These are phyloP conservation scores for Cinnamomum chago DNA, from an alignment of 164 flowering plant species.

Conservation along the genomic window DNA sequence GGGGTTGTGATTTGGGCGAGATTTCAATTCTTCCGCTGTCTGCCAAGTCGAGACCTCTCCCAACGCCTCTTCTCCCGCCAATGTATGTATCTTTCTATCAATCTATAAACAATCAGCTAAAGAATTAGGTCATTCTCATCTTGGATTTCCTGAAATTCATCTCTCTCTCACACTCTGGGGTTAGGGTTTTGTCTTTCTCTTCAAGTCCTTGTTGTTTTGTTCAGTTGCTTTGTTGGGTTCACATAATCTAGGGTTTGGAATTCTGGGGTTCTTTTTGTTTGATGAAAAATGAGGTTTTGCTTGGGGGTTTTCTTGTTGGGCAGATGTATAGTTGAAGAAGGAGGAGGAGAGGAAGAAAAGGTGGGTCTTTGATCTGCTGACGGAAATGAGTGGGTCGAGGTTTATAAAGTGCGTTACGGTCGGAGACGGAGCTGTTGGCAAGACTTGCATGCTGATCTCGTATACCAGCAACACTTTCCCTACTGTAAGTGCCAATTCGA, in stretches of 20 bases:
- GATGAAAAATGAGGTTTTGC: constrained; percentile 8
- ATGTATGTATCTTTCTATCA: constrained; percentile 15
- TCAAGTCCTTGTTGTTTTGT: constrained; percentile 10
- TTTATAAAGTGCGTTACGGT: constrained; percentile 83
- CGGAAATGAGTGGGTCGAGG: constrained; percentile 67
- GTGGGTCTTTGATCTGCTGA: constrained; percentile 2
- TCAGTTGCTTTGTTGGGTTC: not conserved
- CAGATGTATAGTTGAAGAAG: constrained; percentile 24
- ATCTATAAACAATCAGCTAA: not conserved
- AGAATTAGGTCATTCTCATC: not conserved
- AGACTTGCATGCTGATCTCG: constrained; percentile 84
- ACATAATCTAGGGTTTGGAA: not conserved
- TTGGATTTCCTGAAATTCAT: not conserved
- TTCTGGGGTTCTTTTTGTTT: constrained; percentile 5
- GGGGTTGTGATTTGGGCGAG: too few species aligned
- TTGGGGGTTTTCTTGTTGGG: constrained; percentile 8
- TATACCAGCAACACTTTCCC: constrained; percentile 86
- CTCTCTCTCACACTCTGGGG: constrained; percentile 29
- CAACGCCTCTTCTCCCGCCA: constrained; percentile 25
- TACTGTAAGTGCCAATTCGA: constrained; percentile 36
- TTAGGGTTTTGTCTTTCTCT: constrained; percentile 12
- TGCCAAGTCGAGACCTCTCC: constrained; percentile 20
- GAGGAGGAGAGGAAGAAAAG: constrained; percentile 2
- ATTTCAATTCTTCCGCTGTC: not conserved
- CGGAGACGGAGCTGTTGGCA: constrained; percentile 86